These are phyloP conservation scores for Stropharia rugosoannulata DNA, from an alignment of 768 basidiomycete genomes.

Conservation along the genomic window DNA sequence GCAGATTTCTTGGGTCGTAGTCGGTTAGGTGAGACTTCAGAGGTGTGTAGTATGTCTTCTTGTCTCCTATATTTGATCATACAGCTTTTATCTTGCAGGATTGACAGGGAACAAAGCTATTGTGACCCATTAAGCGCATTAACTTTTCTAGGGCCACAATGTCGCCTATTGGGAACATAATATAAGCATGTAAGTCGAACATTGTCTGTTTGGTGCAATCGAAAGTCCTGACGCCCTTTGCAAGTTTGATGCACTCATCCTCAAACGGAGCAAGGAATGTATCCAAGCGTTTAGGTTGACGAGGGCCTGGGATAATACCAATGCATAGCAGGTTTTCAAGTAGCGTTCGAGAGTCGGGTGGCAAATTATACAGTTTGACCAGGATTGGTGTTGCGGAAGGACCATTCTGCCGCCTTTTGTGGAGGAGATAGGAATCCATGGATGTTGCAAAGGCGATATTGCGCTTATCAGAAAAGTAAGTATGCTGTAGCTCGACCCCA, in stretches of 20 bases:
- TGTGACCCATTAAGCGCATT: conserved; percentile 36
- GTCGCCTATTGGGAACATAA: conserved; percentile 29
- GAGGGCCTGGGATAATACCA: conserved; percentile 43
- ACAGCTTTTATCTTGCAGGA: conserved; percentile 31
- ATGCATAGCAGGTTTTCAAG: conserved; percentile 30
- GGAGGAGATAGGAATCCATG: conserved; percentile 13
- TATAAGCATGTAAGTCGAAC: conserved; percentile 29
- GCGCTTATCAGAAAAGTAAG: conserved; percentile 7
- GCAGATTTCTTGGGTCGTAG: conserved; percentile 18
- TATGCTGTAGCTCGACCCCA: conserved; percentile 1
- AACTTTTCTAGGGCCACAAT: conserved; percentile 30
- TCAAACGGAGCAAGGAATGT: conserved; percentile 37
- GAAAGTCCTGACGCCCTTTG: conserved; percentile 27
- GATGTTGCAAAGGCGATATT: conserved; percentile 14
- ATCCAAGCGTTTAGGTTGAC: conserved; percentile 33
- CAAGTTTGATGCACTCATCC: conserved; percentile 32
- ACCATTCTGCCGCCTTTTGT: conserved; percentile 8
- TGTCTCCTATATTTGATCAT: too few species aligned
- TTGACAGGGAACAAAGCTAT: conserved; percentile 29
- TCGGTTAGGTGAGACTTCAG: not conserved
- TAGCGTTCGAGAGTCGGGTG: conserved; percentile 33
- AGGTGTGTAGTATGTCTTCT: conserved; percentile 24
- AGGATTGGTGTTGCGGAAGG: conserved; percentile 31
- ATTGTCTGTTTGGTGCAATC: conserved; percentile 16
- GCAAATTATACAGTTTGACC: conserved; percentile 41